Conservation (phyloP, 441 rosid genomes). For the Syzygium syzygioides region DNA sequence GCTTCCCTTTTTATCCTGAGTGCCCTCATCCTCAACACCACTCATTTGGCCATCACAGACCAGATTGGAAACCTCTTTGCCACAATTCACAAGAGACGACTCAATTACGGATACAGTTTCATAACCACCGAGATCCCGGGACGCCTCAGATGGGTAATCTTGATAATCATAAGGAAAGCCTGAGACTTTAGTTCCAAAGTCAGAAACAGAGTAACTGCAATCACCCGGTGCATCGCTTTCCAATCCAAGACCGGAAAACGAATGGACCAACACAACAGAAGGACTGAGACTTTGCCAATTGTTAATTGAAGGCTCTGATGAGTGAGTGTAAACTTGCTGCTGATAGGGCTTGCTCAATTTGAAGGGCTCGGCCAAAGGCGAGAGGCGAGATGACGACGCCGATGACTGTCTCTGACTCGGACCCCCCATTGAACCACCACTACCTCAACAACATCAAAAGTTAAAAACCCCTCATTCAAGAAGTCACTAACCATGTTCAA, state of each 20-base stretch:
- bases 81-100: neutral
- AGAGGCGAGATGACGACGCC: neutral
- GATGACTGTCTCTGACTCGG: neutral
- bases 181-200: neutral
- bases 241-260: neutral
- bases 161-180: neutral
- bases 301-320: neutral
- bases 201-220: neutral
- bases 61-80: neutral
- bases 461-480: neutral
- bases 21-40: neutral
- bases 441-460: neutral
- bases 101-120: neutral
- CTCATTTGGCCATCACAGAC: neutral
- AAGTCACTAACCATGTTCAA: neutral
- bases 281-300: neutral
- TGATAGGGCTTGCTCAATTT: neutral
- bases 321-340: neutral
- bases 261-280: neutral
- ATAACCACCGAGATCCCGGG: neutral
- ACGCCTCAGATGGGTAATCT: neutral
- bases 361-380: neutral
- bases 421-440: neutral
- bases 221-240: neutral
- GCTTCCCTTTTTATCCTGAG: neutral